A percentile compares a stretch with the other conserved stretches of the same genome.
phyloP scores from a whole-genome alignment of 2,329 filamentous ascomycete species.

The Fusarium sp. region DNA sequence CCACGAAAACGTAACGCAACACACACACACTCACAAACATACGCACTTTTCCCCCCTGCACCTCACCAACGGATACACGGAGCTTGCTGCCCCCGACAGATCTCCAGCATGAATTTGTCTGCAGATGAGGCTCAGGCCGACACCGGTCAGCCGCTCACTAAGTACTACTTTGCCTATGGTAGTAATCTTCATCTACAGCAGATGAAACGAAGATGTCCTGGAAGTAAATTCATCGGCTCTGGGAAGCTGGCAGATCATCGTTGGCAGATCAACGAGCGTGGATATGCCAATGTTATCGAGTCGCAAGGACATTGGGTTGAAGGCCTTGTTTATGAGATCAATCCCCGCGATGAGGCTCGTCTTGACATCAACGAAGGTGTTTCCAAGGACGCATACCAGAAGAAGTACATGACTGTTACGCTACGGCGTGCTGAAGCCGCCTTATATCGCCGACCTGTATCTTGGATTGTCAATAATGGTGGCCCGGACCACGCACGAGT shows the following conservation, averaged over 20 bases:
- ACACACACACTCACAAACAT: background rate
- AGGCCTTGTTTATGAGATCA: constrained; percentile 55
- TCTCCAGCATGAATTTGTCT: constrained; percentile 40
- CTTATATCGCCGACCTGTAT: constrained; percentile 50
- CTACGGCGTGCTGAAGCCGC: constrained; percentile 47
- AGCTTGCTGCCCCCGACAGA: constrained; percentile 36
- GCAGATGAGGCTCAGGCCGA: constrained; percentile 27
- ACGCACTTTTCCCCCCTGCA: background rate
- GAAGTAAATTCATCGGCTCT: constrained; percentile 52
- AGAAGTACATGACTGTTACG: constrained; percentile 48
- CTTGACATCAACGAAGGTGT: constrained; percentile 57
- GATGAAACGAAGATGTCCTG: constrained; percentile 57
- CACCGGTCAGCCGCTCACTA: constrained; percentile 42
- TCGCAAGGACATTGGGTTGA: constrained; percentile 51
- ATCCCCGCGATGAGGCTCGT: constrained; percentile 49
- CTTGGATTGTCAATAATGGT: constrained; percentile 53
- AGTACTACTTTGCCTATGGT: constrained; percentile 59
- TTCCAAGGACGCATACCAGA: constrained; percentile 52
- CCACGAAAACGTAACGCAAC: constrained; percentile 19
- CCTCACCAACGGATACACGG: constrained; percentile 38
- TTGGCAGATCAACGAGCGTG: constrained; percentile 61
- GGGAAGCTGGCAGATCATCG: constrained; percentile 52
- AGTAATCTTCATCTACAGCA: constrained; percentile 58
- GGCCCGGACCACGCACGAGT: constrained; percentile 46
- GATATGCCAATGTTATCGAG: constrained; percentile 56